Conservation (phyloP, 2,329 filamentous ascomycete genomes). For the Penicillium hesseltinei region DNA sequence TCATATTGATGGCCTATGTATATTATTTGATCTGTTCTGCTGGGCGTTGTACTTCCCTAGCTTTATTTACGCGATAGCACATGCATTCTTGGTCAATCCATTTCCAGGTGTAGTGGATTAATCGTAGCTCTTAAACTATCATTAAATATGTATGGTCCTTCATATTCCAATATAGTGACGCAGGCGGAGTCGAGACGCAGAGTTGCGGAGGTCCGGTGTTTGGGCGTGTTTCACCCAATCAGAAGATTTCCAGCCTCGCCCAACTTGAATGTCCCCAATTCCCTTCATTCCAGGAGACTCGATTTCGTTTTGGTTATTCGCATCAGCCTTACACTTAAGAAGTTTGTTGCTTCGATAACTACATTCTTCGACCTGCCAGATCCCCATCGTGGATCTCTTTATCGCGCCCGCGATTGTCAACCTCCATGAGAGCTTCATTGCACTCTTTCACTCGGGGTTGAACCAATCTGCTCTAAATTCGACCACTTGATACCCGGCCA, state of each 20-base stretch:
- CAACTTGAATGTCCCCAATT: conserved; percentile 13
- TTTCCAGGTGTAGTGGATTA: not conserved
- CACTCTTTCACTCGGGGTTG: conserved; percentile 8
- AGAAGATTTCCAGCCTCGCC: conserved; percentile 21
- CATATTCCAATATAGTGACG: not conserved
- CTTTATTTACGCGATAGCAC: conserved; percentile 13
- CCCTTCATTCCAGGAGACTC: conserved; percentile 7
- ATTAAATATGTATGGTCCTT: not conserved
- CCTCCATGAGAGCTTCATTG: conserved; percentile 8
- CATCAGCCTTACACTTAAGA: not conserved
- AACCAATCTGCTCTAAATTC: conserved; percentile 2
- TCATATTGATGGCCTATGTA: conserved; percentile 22
- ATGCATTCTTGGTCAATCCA: conserved; percentile 6
- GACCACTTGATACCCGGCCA: not conserved
- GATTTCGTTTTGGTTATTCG: not conserved
- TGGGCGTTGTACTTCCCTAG: conserved; percentile 21
- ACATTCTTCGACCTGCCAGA: conserved; percentile 3
- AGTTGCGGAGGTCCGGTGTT: conserved; percentile 15
- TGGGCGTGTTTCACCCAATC: conserved; percentile 21
- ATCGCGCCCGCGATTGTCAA: conserved; percentile 1
- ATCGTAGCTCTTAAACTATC: not conserved
- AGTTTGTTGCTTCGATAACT: conserved; percentile 5
- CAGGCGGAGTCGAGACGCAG: conserved; percentile 11
- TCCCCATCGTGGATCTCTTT: conserved; percentile 6
- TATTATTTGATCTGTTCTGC: conserved; percentile 23